Base-by-base conservation (phyloP, 495 filamentous ascomycete genomes). In the Tuber brumale region DNA sequence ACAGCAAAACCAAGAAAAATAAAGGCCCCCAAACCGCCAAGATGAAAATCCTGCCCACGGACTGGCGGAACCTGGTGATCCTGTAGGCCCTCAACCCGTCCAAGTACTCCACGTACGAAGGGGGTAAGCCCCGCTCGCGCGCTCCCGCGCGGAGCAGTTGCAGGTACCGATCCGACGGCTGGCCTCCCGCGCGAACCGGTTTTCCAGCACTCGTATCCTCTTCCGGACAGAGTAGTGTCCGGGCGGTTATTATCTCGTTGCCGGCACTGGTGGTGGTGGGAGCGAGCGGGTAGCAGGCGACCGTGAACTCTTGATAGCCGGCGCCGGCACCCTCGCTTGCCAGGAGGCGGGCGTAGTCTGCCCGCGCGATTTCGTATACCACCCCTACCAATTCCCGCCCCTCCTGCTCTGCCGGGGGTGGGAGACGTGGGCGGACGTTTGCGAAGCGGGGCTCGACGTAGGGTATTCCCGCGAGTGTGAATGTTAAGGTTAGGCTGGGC, bases 391-490 rank as follows among this genome's bases (percentile, higher is more conserved):
- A 87, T 23, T 48, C 81, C 78, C 42, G 85, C 70, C 31, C 81
- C 70, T 35, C 81, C 77, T 3, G 85, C 69, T 39, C 45, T 12
- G 3, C 51, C 51, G 51, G 51, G 23, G 23, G n/a, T 3, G n/a
- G 51, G 23, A 61, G 23, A 43, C 74, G 16, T 42, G 18, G 4
- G 46, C 86, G 86, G 2, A 92, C 91, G 79, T 95, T 97, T 45
- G 94, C 94, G 83, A 98, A 97, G 83, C 95, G 95, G 0, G 95
- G 95, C 84, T 99, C 95, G 18, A 84, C 77, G 84, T 97, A 99
- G 0, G 95, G 92, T 14, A 98, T 80, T 0, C 93, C 94, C 0
- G 94, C 89, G 0, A 98, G 88, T 83, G 97, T 90, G 83, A 99
- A 97, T 10, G 90, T 91, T 45, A 99, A 85, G 46, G 86, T 85